Percentiles rank a stretch among this genome's conserved stretches.
Evolutionary conservation across 2,329 filamentous ascomycete species (phyloP).

Genomic region (Thelonectria blattea): DNA sequence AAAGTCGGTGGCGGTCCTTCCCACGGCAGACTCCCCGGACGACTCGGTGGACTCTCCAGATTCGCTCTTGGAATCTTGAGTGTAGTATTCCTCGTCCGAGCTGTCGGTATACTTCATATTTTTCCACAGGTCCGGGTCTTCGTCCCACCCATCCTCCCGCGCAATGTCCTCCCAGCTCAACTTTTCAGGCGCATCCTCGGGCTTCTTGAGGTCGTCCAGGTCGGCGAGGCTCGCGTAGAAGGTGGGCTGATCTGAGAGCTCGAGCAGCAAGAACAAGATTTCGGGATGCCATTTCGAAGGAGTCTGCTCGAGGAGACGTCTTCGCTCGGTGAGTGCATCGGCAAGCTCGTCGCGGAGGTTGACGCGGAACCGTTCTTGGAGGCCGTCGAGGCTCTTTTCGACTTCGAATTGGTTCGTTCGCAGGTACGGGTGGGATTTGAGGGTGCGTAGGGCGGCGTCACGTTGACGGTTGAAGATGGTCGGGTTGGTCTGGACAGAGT

Average conservation of each 20-base stretch:
- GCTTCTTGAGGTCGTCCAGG: constrained; percentile 59
- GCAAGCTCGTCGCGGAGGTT: constrained; percentile 80
- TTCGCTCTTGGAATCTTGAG: constrained; percentile 47
- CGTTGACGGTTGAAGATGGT: constrained; percentile 51
- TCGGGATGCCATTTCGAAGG: constrained; percentile 76
- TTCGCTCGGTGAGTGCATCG: constrained; percentile 66
- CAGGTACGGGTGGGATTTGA: constrained; percentile 63
- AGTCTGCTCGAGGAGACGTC: constrained; percentile 63
- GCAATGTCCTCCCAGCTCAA: constrained; percentile 83
- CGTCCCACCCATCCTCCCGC: constrained; percentile 74
- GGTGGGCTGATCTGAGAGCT: constrained; percentile 81
- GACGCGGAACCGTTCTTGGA: constrained; percentile 87
- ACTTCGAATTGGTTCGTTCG: constrained; percentile 81
- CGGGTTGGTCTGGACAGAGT: constrained; percentile 32
- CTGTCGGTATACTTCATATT: constrained; percentile 71
- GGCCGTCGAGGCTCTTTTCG: constrained; percentile 66
- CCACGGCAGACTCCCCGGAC: constrained; percentile 32
- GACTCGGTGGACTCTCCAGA: constrained; percentile 41
- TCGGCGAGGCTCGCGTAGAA: constrained; percentile 70
- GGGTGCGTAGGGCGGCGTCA: constrained; percentile 56
- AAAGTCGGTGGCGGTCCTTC: constrained; percentile 41
- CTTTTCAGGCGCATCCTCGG: constrained; percentile 50
- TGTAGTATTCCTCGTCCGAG: constrained; percentile 59
- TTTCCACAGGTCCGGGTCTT: constrained; percentile 72
- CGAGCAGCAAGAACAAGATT: constrained; percentile 76